phyloP scores from a whole-genome alignment of 2,329 filamentous ascomycete genomes.

The Claviceps pazoutovae region DNA sequence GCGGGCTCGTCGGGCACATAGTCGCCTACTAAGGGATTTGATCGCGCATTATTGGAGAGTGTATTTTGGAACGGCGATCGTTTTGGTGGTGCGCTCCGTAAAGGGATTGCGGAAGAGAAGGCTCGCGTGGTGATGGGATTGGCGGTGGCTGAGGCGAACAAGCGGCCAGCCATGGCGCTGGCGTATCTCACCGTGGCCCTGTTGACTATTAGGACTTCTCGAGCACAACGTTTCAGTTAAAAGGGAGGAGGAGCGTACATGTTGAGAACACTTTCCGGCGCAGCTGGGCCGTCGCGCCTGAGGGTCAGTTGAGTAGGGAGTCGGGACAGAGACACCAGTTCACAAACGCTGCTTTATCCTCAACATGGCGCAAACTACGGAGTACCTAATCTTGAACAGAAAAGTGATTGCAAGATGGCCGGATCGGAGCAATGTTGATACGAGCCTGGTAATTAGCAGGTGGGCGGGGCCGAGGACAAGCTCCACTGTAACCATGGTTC shows the following conservation, averaged over 20 bases:
- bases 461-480: neutral
- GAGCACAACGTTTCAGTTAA: neutral
- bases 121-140: constrained; percentile 11
- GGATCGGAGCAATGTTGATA: constrained; percentile 18
- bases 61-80: neutral
- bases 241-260: neutral
- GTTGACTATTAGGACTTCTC: neutral
- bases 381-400: neutral
- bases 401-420: neutral
- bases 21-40: constrained; percentile 20
- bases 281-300: neutral
- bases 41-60: constrained; percentile 8
- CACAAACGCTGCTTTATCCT: neutral
- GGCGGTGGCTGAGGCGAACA: constrained; percentile 11
- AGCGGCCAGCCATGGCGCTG: constrained; percentile 18
- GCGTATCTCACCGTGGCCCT: constrained; percentile 17
- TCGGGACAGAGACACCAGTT: neutral
- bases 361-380: neutral
- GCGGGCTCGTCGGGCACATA: constrained; percentile 8
- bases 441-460: constrained; percentile 3
- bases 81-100: constrained; percentile 11
- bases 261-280: neutral
- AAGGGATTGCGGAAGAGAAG: constrained; percentile 19
- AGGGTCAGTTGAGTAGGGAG: neutral
- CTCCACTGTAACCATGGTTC: constrained; percentile 1